Base-by-base conservation (phyloP, 1,284 basidiomycete genomes). In the Mycosarcoma maydis region DNA sequence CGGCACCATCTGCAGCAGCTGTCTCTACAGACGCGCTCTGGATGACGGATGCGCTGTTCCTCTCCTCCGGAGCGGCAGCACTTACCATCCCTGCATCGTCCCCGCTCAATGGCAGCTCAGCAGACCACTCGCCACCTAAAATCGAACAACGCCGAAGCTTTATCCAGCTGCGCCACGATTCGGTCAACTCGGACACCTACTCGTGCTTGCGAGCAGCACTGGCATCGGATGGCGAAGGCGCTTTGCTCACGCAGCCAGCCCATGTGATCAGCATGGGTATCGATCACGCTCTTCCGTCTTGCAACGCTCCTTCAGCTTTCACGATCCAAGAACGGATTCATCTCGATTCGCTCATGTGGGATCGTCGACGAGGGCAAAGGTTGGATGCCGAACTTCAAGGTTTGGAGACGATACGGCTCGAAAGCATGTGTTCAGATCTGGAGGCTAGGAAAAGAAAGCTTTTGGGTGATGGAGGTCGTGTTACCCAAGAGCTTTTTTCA, bases 291-390 rank as follows among this genome's bases (percentile, higher is more conserved):
- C 9, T 40, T 14, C 30, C 55, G n/a, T n/a, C n/a, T n/a, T n/a
- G n/a, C n/a, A n/a, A n/a, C 8, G 38, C 47, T 9, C 49, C 42
- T 10, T 37, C 56, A 19, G 61, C 56, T 0, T 59, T 72, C 17
- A 41, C 44, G 20, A 49, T 72, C 41, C 43, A 67, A 23, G 56
- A 66, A 23, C 43, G 52, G 40, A 54, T 72, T n/a, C 43, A 62
- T 23, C 51, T 72, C n/a, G 68, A 72, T 26, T 66, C 68, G 26
- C 29, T 72, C 13, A 66, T 72, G 62, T 72, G 68, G 68, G 55
- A 67, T 30, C 52, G 55, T 2, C 48, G 68, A 16, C 50, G 56
- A 9, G 68, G 68, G 11, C 33, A 62, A n/a, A 49, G 68, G 9
- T 44, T 72, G 20, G 62, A 66, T 17, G 37, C 68, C 16, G 68